phyloP scores from a whole-genome alignment of 164 flowering plant genomes.

The Aristolochia contorta region DNA sequence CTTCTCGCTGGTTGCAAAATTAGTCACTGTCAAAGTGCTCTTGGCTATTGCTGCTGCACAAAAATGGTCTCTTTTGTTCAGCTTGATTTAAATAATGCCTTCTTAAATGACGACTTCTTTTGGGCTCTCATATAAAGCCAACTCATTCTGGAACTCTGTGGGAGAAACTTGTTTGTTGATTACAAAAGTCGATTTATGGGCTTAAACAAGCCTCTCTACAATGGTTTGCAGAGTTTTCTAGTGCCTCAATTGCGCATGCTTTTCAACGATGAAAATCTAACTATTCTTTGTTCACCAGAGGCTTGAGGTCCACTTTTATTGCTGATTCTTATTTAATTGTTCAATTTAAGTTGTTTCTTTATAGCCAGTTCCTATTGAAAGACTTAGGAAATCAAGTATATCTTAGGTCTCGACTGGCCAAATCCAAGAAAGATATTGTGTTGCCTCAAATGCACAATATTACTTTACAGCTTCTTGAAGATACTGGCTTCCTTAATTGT shows the following conservation, averaged over 20 bases:
- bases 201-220: neutral
- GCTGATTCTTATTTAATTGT: neutral
- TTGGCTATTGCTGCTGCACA: neutral
- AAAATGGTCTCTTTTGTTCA: neutral
- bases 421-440: no score
- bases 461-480: neutral
- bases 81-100: neutral
- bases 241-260: neutral
- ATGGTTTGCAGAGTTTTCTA: neutral
- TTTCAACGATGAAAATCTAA: neutral
- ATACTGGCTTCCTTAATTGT: neutral
- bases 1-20: neutral
- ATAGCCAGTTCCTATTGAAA: neutral
- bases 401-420: neutral
- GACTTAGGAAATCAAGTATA: neutral
- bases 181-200: neutral
- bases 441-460: neutral
- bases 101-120: neutral
- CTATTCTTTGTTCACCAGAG: neutral
- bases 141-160: neutral
- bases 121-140: neutral
- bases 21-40: neutral
- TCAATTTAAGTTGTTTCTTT: neutral
- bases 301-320: neutral
- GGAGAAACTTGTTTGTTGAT: neutral